Evolutionary conservation across 2,329 filamentous ascomycete species (phyloP).

Genomic region (Diaporthe ilicicola): DNA sequence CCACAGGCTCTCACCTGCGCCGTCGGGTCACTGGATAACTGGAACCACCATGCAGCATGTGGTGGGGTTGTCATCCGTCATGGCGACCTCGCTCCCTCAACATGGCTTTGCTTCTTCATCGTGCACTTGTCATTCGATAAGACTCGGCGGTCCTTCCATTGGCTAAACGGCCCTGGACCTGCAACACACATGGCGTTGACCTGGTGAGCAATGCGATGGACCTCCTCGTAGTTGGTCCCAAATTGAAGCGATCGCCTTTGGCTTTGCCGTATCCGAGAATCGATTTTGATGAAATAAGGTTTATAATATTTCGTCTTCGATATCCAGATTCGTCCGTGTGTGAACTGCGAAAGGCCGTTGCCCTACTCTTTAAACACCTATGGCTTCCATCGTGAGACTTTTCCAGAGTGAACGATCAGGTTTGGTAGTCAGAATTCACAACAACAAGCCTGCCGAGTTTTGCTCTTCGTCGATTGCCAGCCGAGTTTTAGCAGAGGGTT

Average conservation of each 20-base stretch:
- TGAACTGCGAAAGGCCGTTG: not conserved
- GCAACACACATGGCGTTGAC: not conserved
- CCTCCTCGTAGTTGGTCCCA: not conserved
- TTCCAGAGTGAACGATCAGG: not conserved
- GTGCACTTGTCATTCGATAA: constrained; percentile 31
- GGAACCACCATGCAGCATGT: constrained; percentile 17
- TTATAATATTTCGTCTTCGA: too few species aligned
- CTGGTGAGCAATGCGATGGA: not conserved
- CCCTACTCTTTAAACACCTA: too few species aligned
- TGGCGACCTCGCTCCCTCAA: not conserved
- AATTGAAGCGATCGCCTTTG: not conserved
- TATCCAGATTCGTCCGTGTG: not conserved
- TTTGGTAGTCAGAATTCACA: not conserved
- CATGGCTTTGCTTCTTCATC: constrained; percentile 19
- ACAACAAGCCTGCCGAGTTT: not conserved
- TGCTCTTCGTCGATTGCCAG: not conserved
- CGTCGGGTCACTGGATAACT: not conserved
- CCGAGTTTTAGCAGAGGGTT: not conserved
- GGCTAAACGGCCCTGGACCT: not conserved
- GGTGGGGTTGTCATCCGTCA: constrained; percentile 9
- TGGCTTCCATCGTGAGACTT: not conserved
- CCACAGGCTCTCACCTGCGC: constrained; percentile 6
- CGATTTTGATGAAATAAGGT: not conserved
- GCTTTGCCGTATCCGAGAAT: not conserved
- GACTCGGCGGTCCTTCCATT: constrained; percentile 10